A percentile compares a stretch with the other conserved stretches of the same genome.
These are phyloP conservation scores for Funneliformis caledonium DNA, from an alignment of 371 early-diverging fungal species.

Conservation along the genomic window DNA sequence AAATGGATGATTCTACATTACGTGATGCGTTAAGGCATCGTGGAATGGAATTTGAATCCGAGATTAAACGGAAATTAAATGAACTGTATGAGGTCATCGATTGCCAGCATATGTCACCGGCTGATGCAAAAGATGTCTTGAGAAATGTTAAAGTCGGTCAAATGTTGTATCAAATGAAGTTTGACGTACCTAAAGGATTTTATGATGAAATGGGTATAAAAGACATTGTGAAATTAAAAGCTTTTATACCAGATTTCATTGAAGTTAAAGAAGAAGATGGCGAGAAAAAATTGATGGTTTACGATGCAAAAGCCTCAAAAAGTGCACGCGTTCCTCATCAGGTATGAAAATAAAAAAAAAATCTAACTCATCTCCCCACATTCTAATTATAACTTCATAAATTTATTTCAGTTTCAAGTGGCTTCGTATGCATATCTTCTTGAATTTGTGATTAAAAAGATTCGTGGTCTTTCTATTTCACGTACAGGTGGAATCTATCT, in stretches of 20 bases:
- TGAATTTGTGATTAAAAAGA: slow-evolving; percentile 43
- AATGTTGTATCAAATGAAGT: slow-evolving; percentile 49
- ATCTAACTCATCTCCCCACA: too few relatives aligned
- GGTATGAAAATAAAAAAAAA: slow-evolving; percentile 29
- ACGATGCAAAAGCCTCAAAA: slow-evolving; percentile 53
- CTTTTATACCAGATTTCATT: slow-evolving; percentile 54
- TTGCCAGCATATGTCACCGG: slow-evolving; percentile 37
- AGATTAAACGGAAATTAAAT: slow-evolving; percentile 31
- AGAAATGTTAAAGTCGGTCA: slow-evolving; percentile 45
- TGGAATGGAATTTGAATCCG: slow-evolving; percentile 32
- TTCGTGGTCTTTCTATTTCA: slow-evolving; percentile 47
- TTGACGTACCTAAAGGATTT: slow-evolving; percentile 46
- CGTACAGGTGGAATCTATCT: slow-evolving; percentile 50
- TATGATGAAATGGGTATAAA: slow-evolving; percentile 42
- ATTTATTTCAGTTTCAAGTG: slow-evolving; percentile 49
- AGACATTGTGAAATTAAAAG: slow-evolving; percentile 43
- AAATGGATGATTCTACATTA: slow-evolving; percentile 19
- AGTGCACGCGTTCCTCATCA: slow-evolving; percentile 48
- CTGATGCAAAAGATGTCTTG: slow-evolving; percentile 40
- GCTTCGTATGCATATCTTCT: slow-evolving; percentile 52
- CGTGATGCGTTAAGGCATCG: slow-evolving; percentile 24
- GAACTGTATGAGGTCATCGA: slow-evolving; percentile 42
- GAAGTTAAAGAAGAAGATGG: slow-evolving; percentile 44
- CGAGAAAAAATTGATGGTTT: slow-evolving; percentile 45
- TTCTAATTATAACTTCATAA: too few relatives aligned